Conservation (phyloP, 495 filamentous ascomycete species). For the Podospora pseudoanserina region DNA sequence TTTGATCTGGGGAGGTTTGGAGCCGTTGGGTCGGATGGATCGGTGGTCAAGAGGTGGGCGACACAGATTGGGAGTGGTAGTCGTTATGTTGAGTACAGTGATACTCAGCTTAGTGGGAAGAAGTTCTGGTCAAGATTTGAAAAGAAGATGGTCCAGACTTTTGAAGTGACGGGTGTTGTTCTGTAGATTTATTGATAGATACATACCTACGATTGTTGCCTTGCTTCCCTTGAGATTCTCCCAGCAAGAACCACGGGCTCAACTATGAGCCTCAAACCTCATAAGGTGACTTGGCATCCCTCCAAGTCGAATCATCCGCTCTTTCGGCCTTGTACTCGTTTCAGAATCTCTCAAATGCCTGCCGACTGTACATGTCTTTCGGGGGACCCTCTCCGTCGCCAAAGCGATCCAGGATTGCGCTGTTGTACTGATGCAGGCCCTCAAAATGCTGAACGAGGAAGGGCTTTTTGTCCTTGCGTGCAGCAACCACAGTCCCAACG, state of each 20-base stretch:
- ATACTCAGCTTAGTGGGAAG: constrained; percentile 29
- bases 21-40: constrained; percentile 25
- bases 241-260: too few species aligned
- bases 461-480: background rate
- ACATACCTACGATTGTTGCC: too few species aligned
- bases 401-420: background rate
- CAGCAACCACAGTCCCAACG: background rate
- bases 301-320: background rate
- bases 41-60: constrained; percentile 33
- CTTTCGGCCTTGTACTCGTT: background rate
- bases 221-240: too few species aligned
- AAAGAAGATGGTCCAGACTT: constrained; percentile 30
- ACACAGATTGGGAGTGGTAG: constrained; percentile 34
- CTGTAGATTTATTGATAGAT: too few species aligned
- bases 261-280: background rate
- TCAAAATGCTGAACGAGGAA: background rate
- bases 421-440: background rate
- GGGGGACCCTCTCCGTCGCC: background rate
- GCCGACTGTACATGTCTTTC: background rate
- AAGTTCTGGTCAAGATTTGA: constrained; percentile 34
- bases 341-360: background rate
- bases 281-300: background rate
- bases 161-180: constrained; percentile 28
- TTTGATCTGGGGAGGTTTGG: constrained; percentile 35
- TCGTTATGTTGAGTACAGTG: constrained; percentile 29